Evolutionary conservation across 2,329 filamentous ascomycete genomes (phyloP), one percentile per base, ranked within the genome.

Genomic region (Aspergillus sojae): DNA sequence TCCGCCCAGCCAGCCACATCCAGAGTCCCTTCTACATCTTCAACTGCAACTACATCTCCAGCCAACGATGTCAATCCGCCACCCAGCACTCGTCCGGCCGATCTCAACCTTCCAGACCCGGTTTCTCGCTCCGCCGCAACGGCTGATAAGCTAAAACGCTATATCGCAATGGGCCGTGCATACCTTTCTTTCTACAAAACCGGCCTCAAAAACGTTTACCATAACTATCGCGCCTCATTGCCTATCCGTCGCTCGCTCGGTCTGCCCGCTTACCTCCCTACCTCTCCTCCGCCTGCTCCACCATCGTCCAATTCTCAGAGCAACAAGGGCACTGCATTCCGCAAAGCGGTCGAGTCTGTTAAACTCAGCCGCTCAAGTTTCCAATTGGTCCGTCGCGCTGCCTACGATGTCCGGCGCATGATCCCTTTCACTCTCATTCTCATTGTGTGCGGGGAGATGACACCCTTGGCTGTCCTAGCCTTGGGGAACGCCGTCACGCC

Each of bases 141-240:
- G 61, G 46, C 61, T n/a, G 69, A 67, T 28, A 75, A 75, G 62
- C 58, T 76, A 10, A 74, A 74, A 57, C 74, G 75, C 64, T 72
- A 72, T 66, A 57, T 78, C 55, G 77, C 78, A 50, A 80, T 89
- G 32, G 94, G 92, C 66, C 90, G 91, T 75, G 88, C 91, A 58
- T 97, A 96, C 78, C 77, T 91, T 11, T 78, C 79, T 41, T 98
- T 98, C 85, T 98, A 97, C 87, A 96, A 95, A 79, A 85, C 87
- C 1, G 94, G 94, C 21, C 79, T 97, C 36, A 88, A 89, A 73
- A 88, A 90, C 70, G 88, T 96, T 58, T 88, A 88, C 75, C 79
- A 82, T 63, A 97, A 96, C 68, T 82, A 83, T 68, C 68, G 77
- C 73, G 70, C 72, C 60, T 69, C 77, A 36, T 30, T 79, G 59